Evolutionary conservation across 306 rosid species (phyloP).

Genomic region (Prunus persica): DNA sequence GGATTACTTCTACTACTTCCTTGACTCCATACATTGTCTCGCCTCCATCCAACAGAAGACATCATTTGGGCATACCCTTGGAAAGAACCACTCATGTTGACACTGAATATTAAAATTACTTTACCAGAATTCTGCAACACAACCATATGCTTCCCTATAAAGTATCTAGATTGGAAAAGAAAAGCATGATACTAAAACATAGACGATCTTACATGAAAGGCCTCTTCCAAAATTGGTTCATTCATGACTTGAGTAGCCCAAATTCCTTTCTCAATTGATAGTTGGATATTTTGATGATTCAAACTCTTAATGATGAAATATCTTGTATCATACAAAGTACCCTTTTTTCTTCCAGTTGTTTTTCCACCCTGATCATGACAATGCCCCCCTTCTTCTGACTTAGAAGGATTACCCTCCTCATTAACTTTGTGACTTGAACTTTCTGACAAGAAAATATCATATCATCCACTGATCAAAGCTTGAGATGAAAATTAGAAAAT

Average conservation of each 20-base stretch:
- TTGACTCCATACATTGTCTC: conserved; percentile 70
- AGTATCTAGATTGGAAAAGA: conserved; percentile 17
- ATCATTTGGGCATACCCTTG: conserved; percentile 87
- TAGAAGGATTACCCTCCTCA: conserved; percentile 37
- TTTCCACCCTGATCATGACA: conserved; percentile 33
- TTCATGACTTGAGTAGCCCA: conserved; percentile 93
- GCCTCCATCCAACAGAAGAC: conserved; percentile 73
- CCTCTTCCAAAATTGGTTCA: conserved; percentile 70
- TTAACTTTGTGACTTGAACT: conserved; percentile 50
- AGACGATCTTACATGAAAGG: conserved; percentile 64
- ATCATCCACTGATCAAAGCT: conserved; percentile 13
- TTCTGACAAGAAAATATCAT: conserved; percentile 42
- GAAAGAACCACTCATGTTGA: conserved; percentile 85
- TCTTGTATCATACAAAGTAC: conserved; percentile 35
- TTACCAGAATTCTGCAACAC: conserved; percentile 65
- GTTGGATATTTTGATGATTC: conserved; percentile 54
- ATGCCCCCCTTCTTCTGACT: conserved; percentile 35
- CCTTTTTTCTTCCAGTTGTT: conserved; percentile 41
- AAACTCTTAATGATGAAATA: conserved; percentile 78
- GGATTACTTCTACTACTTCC: conserved; percentile 67
- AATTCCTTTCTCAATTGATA: conserved; percentile 72
- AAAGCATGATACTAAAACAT: conserved; percentile 8
- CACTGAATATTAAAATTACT: conserved; percentile 72
- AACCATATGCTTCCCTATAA: conserved; percentile 38
- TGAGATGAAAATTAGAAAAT: not conserved